Percentiles rank a stretch among this genome's conserved stretches.
Evolutionary conservation across 2,329 filamentous ascomycete genomes (phyloP).

Genomic region (Aspergillus pseudoterreus): DNA sequence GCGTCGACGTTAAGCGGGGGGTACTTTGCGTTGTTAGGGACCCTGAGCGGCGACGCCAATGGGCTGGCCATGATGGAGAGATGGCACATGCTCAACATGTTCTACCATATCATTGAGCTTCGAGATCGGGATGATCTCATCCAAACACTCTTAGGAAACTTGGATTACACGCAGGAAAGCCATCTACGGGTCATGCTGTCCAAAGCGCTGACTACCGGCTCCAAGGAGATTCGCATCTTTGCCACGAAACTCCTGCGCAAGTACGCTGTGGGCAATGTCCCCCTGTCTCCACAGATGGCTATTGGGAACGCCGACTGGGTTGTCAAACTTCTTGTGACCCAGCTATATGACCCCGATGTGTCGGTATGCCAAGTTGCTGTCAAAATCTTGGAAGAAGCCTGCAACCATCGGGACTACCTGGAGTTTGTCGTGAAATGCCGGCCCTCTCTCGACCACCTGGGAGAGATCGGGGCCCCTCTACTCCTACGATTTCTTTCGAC

Average conservation of each 20-base stretch:
- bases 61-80: constrained; percentile 87
- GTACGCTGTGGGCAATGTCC: constrained; percentile 65
- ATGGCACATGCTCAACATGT: constrained; percentile 99
- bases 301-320: constrained; percentile 85
- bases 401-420: constrained; percentile 83
- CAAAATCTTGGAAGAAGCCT: constrained; percentile 95
- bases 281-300: constrained; percentile 30
- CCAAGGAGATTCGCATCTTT: constrained; percentile 85
- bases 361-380: constrained; percentile 95
- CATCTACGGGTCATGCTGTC: constrained; percentile 90
- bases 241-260: constrained; percentile 82
- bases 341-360: constrained; percentile 94
- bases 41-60: constrained; percentile 75
- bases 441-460: constrained; percentile 88
- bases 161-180: constrained; percentile 85
- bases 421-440: constrained; percentile 97
- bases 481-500: constrained; percentile 90
- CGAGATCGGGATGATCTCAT: constrained; percentile 89
- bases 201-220: constrained; percentile 87
- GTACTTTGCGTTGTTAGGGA: constrained; percentile 90
- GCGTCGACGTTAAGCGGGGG: constrained; percentile 84
- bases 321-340: constrained; percentile 93
- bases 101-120: constrained; percentile 95
- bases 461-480: constrained; percentile 91
- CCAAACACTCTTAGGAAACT: constrained; percentile 79